Base-by-base conservation (phyloP, 345 rosid species). In the Microcos paniculata region DNA sequence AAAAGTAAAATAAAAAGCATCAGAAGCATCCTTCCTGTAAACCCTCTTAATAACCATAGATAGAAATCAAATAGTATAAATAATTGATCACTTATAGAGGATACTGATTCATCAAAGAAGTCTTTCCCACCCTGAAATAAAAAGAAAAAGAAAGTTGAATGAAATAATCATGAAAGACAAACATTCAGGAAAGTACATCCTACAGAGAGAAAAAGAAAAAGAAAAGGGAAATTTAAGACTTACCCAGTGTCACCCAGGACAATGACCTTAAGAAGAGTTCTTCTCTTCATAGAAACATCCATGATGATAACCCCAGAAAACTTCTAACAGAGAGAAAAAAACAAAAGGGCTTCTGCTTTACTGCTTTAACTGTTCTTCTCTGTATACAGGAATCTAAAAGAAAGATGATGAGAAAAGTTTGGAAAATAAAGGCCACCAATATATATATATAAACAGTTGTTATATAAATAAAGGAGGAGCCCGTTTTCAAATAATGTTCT, bases 171-270 rank as follows among this genome's bases (percentile, higher is more conserved):
- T 58, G 6, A 61, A 18, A 23, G 3, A 14, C 6, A 51, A 49
- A 42, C 15, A 45, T 13, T 6, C 18, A 8, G 15, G 55, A 12
- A 73, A 24, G 16, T 18, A 58, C 21, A 71, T 30, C 18, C 8
- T n/a, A 12, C 11, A 31, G 31, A 19, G 13, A 21, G 38, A 35
- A 53, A 12, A 38, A 12, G 16, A 6, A 1, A 9, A 42, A n/a
- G n/a, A 26, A 19, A 1, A 18, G 10, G 38, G 24, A 10, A 16
- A 14, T 6, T 15, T 1, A 26, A 30, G 35, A 33, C 80, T 11
- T 83, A 92, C 98, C 98, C 98, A 48, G 91, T 88, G 56, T 94
- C 98, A 26, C 97, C 97, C 0, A 94, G 92, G 51, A 92, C 90
- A 51, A 94, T 90, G 79, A 94, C 95, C 82, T 92, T 92, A 48